These are phyloP conservation scores for Exophiala phaeomuriformis DNA, from an alignment of 2,329 filamentous ascomycete species.

Conservation along the genomic window DNA sequence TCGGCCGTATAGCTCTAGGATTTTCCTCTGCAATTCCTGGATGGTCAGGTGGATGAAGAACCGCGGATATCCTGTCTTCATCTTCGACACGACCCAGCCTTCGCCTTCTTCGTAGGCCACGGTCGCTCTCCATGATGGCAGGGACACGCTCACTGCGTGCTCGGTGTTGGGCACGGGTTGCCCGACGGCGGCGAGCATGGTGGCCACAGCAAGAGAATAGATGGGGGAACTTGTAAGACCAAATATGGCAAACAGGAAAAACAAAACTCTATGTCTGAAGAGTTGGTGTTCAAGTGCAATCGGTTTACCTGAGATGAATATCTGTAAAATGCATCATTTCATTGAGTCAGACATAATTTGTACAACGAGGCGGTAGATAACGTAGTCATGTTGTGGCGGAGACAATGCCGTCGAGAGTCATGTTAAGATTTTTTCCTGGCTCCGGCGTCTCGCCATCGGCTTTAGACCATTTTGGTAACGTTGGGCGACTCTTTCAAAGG, in stretches of 20 bases:
- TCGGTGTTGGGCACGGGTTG: conserved; percentile 72
- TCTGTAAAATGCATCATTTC: no score
- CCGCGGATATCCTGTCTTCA: conserved; percentile 87
- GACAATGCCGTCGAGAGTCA: neutral
- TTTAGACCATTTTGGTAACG: neutral
- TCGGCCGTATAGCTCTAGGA: conserved; percentile 57
- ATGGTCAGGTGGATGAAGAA: conserved; percentile 91
- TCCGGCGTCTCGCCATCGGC: neutral
- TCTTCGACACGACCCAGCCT: conserved; percentile 71
- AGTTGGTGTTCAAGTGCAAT: no score
- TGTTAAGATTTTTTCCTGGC: neutral
- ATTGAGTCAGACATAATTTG: no score
- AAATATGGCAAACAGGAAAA: neutral
- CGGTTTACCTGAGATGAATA: no score
- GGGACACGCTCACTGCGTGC: conserved; percentile 88
- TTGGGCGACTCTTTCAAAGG: no score
- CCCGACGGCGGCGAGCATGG: conserved; percentile 42
- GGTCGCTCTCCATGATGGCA: conserved; percentile 88
- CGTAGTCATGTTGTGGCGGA: neutral
- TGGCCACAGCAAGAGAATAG: neutral
- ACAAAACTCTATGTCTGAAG: no score
- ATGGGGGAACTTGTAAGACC: neutral
- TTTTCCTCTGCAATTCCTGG: conserved; percentile 60
- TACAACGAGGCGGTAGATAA: no score
- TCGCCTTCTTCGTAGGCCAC: conserved; percentile 91